Evolutionary conservation across 257 asterid species (phyloP).

Genomic region (Solanum etuberosum): DNA sequence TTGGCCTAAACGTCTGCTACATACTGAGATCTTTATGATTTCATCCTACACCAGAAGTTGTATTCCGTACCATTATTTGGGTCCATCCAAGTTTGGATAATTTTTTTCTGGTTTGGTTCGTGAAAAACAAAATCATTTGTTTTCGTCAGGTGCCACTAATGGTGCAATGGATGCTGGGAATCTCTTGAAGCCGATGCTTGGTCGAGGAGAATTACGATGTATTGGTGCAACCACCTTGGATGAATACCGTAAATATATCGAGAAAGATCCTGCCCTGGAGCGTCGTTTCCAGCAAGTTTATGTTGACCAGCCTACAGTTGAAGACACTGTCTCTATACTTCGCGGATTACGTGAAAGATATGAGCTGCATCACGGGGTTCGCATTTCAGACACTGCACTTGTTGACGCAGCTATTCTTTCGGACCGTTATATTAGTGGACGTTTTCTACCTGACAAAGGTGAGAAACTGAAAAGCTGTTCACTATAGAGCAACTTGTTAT

Average conservation of each 20-base stretch:
- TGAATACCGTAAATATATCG: conserved; percentile 87
- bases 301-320: conserved; percentile 87
- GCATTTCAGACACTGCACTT: conserved; percentile 83
- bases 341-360: conserved; percentile 95
- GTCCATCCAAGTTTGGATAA: background rate
- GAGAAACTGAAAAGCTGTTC: background rate
- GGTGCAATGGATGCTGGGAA: conserved; percentile 99
- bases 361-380: conserved; percentile 96
- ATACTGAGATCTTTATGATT: background rate
- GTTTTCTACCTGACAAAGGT: conserved; percentile 97
- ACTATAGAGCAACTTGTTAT: background rate
- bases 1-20: background rate
- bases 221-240: conserved; percentile 96
- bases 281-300: conserved; percentile 97
- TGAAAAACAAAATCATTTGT: background rate
- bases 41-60: background rate
- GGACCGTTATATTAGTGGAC: conserved; percentile 84
- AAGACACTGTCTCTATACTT: conserved; percentile 80
- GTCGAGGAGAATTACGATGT: conserved; percentile 95
- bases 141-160: conserved; percentile 69
- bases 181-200: conserved; percentile 97
- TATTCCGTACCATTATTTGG: background rate
- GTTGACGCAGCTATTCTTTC: conserved; percentile 91
- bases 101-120: background rate
- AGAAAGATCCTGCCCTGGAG: conserved; percentile 89